Conservation (phyloP, 495 filamentous ascomycete species). For the Xylaria intraflava region DNA sequence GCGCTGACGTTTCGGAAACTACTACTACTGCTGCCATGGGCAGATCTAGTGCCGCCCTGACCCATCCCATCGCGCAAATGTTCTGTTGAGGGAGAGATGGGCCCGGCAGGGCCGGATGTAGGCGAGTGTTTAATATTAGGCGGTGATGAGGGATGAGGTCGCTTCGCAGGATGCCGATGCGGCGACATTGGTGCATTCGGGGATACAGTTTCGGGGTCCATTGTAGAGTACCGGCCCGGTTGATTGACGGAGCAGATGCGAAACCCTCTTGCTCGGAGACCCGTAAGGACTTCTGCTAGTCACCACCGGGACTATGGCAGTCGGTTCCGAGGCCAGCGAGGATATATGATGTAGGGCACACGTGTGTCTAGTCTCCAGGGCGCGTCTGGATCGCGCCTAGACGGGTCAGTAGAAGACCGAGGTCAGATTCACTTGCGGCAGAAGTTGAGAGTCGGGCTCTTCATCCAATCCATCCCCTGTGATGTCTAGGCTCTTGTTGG, state of each 20-base stretch:
- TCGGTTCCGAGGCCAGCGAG: background rate
- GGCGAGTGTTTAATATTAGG: constrained; percentile 38
- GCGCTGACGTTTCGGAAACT: constrained; percentile 90
- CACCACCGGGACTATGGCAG: background rate
- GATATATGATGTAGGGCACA: background rate
- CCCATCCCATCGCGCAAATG: constrained; percentile 26
- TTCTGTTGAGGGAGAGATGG: constrained; percentile 30
- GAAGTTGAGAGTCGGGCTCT: constrained; percentile 5
- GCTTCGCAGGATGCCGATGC: constrained; percentile 41
- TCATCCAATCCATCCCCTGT: constrained; percentile 9
- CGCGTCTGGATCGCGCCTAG: background rate
- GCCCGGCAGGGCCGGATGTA: constrained; percentile 22
- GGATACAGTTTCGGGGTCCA: constrained; percentile 31
- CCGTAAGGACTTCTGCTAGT: background rate
- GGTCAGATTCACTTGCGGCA: constrained; percentile 1
- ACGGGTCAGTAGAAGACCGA: background rate
- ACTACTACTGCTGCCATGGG: constrained; percentile 34
- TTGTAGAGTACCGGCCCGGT: background rate
- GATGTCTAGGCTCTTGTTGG: background rate
- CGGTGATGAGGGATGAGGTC: constrained; percentile 43
- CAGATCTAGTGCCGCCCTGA: constrained; percentile 28
- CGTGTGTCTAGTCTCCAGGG: background rate
- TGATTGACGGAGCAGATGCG: background rate
- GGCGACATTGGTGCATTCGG: constrained; percentile 39
- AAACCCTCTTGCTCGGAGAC: background rate